Conservation (phyloP, 192 early-diverging fungal genomes). For the Coemansia sp. region DNA sequence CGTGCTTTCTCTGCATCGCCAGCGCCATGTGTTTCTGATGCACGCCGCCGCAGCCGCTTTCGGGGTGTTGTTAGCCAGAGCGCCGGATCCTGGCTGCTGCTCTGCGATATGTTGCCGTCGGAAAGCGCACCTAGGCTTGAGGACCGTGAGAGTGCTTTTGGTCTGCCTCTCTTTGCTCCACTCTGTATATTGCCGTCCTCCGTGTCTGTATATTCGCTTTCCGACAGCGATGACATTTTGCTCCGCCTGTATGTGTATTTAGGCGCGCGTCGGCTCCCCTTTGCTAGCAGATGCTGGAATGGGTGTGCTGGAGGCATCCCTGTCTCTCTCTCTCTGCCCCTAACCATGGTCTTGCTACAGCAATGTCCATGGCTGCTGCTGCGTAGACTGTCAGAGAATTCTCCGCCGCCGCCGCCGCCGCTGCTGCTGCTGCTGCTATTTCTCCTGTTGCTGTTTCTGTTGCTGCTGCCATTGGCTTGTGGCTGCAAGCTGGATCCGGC, state of each 20-base stretch:
- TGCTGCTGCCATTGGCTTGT: background rate
- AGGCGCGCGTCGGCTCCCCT: slow-evolving; percentile 13
- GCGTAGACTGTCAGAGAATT: background rate
- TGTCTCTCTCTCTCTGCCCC: background rate
- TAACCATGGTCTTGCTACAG: background rate
- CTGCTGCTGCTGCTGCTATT: background rate
- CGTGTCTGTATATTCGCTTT: slow-evolving; percentile 2
- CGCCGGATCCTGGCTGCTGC: slow-evolving; percentile 34
- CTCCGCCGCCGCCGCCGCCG: background rate
- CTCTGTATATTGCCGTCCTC: background rate
- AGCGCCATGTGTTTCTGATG: background rate
- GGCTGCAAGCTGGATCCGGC: background rate
- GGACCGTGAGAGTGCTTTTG: slow-evolving; percentile 7
- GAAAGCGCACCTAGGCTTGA: slow-evolving; percentile 37
- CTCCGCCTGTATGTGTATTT: slow-evolving; percentile 49
- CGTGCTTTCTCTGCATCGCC: slow-evolving; percentile 2
- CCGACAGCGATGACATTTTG: slow-evolving; percentile 7
- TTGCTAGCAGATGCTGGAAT: slow-evolving; percentile 18
- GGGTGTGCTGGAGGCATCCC: slow-evolving; percentile 35
- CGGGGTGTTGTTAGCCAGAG: slow-evolving; percentile 52
- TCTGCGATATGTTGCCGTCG: slow-evolving; percentile 20
- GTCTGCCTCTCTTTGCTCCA: background rate
- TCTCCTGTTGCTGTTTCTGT: slow-evolving; percentile 1
- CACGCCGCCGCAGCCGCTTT: slow-evolving; percentile 27
- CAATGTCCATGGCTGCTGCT: background rate